These are phyloP conservation scores for Xylariaceae sp. DNA, from an alignment of 2,329 filamentous ascomycete species.

Conservation along the genomic window DNA sequence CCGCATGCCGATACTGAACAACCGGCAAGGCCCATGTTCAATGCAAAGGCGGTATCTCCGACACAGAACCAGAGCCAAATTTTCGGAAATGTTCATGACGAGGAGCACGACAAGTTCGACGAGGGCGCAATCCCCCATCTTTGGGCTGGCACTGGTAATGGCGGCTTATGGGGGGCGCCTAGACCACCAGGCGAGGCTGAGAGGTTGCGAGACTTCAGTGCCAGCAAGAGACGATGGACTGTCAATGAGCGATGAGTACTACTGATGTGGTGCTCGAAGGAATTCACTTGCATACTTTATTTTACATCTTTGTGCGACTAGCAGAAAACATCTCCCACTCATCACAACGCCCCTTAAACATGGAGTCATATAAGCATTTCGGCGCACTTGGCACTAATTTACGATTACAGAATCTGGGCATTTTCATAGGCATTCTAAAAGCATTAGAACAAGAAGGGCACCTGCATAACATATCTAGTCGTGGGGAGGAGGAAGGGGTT, in stretches of 20 bases:
- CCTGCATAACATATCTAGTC: no score
- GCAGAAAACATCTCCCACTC: neutral
- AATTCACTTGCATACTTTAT: no score
- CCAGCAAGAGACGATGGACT: conserved; percentile 40
- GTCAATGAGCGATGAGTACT: conserved; percentile 36
- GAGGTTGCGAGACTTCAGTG: conserved; percentile 36
- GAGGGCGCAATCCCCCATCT: conserved; percentile 29
- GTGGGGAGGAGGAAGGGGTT: no score
- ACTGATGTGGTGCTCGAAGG: no score
- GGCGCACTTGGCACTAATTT: neutral
- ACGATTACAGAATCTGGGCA: neutral
- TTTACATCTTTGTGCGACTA: neutral
- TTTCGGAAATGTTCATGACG: conserved; percentile 23
- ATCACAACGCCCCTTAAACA: neutral
- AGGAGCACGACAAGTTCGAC: conserved; percentile 38
- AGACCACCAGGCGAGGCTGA: conserved; percentile 40
- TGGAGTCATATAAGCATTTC: neutral
- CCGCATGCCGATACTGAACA: neutral
- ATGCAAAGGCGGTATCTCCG: neutral
- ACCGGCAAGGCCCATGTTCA: neutral
- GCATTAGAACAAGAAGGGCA: conserved; percentile 16
- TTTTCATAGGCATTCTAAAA: conserved; percentile 2
- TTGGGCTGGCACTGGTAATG: conserved; percentile 35
- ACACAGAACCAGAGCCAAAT: neutral
- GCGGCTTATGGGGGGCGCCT: conserved; percentile 38